A percentile compares a stretch with the other conserved stretches of the same genome.
Conservation (phyloP, 1,284 basidiomycete genomes). For the Ustilago sp. region DNA sequence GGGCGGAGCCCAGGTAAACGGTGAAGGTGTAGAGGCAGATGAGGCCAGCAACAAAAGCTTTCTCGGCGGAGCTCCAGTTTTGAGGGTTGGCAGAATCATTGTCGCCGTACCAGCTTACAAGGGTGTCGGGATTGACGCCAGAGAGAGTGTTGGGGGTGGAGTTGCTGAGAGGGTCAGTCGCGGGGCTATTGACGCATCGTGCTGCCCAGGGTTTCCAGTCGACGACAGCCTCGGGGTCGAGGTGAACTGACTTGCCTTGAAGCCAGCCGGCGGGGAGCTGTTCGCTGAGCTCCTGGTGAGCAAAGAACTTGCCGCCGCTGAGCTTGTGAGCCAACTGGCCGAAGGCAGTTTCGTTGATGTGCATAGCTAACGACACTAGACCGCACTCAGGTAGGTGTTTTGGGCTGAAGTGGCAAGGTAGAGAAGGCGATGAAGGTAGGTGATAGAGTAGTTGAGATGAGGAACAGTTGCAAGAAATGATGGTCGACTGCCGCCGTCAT, state of each 20-base stretch:
- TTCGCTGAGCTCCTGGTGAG: conserved; percentile 12
- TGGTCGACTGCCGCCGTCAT: not conserved
- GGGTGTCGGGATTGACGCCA: conserved; percentile 43
- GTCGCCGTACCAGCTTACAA: conserved; percentile 70
- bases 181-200: not conserved
- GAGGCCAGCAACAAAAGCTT: conserved; percentile 50
- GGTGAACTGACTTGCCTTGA: not conserved
- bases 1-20: conserved; percentile 74
- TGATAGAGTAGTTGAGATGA: not conserved
- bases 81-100: conserved; percentile 58
- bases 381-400: not conserved
- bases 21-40: conserved; percentile 70
- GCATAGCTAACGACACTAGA: not conserved
- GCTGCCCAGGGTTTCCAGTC: not conserved
- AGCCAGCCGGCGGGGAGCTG: not conserved
- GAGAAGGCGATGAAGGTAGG: not conserved
- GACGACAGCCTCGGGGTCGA: not conserved
- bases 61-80: conserved; percentile 56
- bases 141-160: not conserved
- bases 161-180: too few relatives aligned
- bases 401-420: not conserved
- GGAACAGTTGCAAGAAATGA: not conserved
- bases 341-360: conserved; percentile 14
- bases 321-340: conserved; percentile 3
- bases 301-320: conserved; percentile 8